These are phyloP conservation scores for Trichoderma virens DNA, from an alignment of 495 filamentous ascomycete genomes.

Conservation along the genomic window DNA sequence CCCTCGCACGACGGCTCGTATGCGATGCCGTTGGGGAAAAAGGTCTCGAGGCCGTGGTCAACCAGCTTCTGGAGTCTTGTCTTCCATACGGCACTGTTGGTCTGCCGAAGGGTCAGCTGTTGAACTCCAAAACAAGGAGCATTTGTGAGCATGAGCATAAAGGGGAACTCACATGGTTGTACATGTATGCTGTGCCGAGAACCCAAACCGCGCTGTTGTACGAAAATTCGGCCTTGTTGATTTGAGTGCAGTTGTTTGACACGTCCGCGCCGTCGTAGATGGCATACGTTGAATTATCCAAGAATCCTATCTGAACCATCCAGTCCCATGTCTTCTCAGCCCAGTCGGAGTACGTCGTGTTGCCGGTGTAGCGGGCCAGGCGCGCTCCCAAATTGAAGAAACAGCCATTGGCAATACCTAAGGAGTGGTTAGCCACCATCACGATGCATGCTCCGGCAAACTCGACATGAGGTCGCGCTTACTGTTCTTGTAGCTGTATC, in stretches of 20 bases:
- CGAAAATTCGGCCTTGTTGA: conserved; percentile 60
- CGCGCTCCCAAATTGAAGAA: conserved; percentile 82
- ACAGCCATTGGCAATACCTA: conserved; percentile 67
- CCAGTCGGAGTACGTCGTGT: conserved; percentile 71
- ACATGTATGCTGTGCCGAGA: conserved; percentile 72
- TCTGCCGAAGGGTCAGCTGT: conserved; percentile 30
- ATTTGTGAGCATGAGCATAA: not conserved
- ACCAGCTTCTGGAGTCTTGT: conserved; percentile 51
- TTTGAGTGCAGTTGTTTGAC: conserved; percentile 52
- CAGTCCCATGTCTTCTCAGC: conserved; percentile 69
- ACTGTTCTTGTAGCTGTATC: conserved; percentile 88
- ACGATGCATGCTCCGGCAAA: not conserved
- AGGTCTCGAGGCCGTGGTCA: conserved; percentile 50
- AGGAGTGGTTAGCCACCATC: conserved; percentile 15
- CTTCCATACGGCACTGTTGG: conserved; percentile 52
- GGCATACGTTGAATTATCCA: conserved; percentile 49
- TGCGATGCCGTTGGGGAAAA: conserved; percentile 46
- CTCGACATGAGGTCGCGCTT: conserved; percentile 16
- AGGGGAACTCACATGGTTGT: conserved; percentile 50
- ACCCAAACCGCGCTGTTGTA: conserved; percentile 70
- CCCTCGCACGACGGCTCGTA: conserved; percentile 64
- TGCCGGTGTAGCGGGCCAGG: conserved; percentile 68
- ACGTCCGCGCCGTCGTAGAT: conserved; percentile 72
- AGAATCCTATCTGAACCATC: conserved; percentile 53
- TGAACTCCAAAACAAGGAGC: not conserved